These are phyloP conservation scores for Solanum chacoense DNA, from an alignment of 305 asterid species.

Conservation along the genomic window DNA sequence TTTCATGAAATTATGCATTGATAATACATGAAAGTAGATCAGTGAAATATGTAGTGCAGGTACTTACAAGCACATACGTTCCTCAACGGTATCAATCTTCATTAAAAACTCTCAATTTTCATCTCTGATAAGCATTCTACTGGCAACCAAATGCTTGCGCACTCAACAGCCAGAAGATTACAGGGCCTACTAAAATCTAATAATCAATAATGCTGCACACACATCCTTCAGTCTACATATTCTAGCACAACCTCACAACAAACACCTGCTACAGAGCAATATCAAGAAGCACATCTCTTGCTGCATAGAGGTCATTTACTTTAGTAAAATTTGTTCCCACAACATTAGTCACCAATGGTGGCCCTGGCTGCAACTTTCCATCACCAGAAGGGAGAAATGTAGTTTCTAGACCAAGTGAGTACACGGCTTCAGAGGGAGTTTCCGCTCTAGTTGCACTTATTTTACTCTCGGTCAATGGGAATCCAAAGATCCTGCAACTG, in stretches of 20 bases:
- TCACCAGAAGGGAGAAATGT: conserved; percentile 25
- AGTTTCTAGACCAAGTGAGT: conserved; percentile 14
- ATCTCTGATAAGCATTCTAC: not conserved
- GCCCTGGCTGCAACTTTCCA: conserved; percentile 29
- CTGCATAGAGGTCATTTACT: conserved; percentile 42
- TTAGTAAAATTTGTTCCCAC: conserved; percentile 37
- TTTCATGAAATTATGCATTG: not conserved
- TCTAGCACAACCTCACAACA: not conserved
- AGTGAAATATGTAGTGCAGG: not conserved
- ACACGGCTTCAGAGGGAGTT: conserved; percentile 11
- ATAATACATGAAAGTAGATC: not conserved
- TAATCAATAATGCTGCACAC: not conserved
- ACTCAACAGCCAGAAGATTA: not conserved
- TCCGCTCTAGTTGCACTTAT: conserved; percentile 20
- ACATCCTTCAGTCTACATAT: not conserved
- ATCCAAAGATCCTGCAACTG: conserved; percentile 76
- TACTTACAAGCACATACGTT: not conserved
- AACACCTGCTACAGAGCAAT: conserved; percentile 33
- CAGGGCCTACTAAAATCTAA: not conserved
- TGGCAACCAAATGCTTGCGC: not conserved
- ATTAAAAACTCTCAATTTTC: not conserved
- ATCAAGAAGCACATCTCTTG: conserved; percentile 72
- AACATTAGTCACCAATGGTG: conserved; percentile 32
- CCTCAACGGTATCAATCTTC: not conserved
- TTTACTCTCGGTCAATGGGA: conserved; percentile 58